Evolutionary conservation across 495 filamentous ascomycete species (phyloP), one percentile per base, ranked within the genome.

Genomic region (Glonium stellatum): DNA sequence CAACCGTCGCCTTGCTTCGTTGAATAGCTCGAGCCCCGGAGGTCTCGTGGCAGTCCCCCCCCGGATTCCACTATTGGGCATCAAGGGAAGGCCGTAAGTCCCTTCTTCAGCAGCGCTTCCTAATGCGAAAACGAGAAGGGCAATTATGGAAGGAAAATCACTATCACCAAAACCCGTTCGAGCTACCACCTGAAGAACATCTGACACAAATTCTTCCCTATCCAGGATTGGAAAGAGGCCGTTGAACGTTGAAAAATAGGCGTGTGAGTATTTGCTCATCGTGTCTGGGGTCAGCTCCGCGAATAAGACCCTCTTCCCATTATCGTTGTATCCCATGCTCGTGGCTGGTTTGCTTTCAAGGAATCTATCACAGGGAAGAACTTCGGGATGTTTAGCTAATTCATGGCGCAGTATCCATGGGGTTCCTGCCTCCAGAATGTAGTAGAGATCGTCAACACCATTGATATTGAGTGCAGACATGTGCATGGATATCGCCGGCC

Each of bases 21-120:
- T 84, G 66, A 84, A 85, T 22, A 83, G 69, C 1, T 72, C 71
- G 5, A 85, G 64, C 4, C 82, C 82, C 0, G 82, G 82, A n/a
- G 82, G 82, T 13, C 67, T 66, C 11, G 75, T 71, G 4, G 61
- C 54, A 8, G 76, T 69, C 1, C 80, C 80, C 12, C 82, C 81
- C 48, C 77, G 77, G 9, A 84, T 65, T 4, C 82, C 81, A 60
- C 79, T 82, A 5, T 72, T 59, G 1, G 55, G 52, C 11, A 12
- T 19, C 50, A 84, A 61, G 3, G 79, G 78, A 11, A 64, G 62
- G 1, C 77, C 79, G 10, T 73, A 73, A 15, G 71, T 69, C 4
- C 74, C 79, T 27, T 76, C 77, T 27, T 80, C 67, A 4, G 82
- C 79, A 21, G 82, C 70, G 55, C 82, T 75, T 11, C 81, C 82